Percentiles rank a stretch among this genome's conserved stretches.
phyloP scores from a whole-genome alignment of 805 yeast species.

The Wickerhamiella allomyrinae region DNA sequence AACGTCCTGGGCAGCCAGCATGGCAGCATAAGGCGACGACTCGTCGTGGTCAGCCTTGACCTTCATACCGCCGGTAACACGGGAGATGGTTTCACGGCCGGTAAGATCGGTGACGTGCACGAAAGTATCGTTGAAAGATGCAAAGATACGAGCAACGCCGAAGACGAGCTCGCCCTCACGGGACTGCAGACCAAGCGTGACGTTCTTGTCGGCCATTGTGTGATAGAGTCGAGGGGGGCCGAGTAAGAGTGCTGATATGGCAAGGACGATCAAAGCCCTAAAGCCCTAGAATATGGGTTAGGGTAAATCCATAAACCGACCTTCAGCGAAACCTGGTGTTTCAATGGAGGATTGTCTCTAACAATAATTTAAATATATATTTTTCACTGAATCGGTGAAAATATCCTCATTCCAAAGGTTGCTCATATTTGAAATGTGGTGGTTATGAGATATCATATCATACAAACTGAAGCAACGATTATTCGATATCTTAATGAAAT shows the following conservation, averaged over 20 bases:
- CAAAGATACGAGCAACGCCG: slow-evolving; percentile 99
- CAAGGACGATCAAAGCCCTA: not conserved
- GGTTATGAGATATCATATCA: too few species aligned
- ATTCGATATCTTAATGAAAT: too few species aligned
- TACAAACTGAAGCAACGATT: too few species aligned
- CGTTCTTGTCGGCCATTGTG: slow-evolving; percentile 24
- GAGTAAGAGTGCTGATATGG: not conserved
- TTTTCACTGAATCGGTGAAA: too few species aligned
- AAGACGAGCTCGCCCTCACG: slow-evolving; percentile 97
- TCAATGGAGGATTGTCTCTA: too few species aligned
- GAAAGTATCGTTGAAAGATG: slow-evolving; percentile 99
- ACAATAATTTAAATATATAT: too few species aligned
- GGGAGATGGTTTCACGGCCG: slow-evolving; percentile 99
- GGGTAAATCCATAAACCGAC: not conserved
- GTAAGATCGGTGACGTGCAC: slow-evolving; percentile 98
- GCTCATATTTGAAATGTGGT: too few species aligned
- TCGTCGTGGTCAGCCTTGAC: slow-evolving; percentile 99
- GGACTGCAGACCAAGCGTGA: slow-evolving; percentile 65
- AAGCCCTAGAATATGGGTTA: not conserved
- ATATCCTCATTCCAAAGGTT: too few species aligned
- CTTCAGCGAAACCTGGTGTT: not conserved
- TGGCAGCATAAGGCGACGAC: slow-evolving; percentile 99
- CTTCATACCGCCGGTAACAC: slow-evolving; percentile 99
- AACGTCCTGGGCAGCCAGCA: slow-evolving; percentile 99
- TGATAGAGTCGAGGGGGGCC: not conserved